Evolutionary conservation across 2,329 filamentous ascomycete genomes (phyloP).

Genomic region (Sphaerulina vaccinii): DNA sequence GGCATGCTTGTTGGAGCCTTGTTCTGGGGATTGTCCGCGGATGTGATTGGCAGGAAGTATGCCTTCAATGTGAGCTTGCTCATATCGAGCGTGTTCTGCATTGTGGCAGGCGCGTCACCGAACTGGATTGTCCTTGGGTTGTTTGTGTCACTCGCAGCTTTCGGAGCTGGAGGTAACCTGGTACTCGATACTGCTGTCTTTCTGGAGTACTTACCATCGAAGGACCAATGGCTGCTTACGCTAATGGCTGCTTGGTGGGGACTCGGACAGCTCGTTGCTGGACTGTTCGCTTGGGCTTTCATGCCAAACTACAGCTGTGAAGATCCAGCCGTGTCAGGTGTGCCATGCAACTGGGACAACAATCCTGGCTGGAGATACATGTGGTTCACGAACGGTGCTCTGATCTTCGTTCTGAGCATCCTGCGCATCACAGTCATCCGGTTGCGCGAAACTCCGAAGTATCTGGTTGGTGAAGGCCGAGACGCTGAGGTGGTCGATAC

Average conservation of each 20-base stretch:
- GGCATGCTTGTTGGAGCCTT: slow-evolving; percentile 57
- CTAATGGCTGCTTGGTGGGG: slow-evolving; percentile 61
- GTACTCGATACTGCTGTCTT: slow-evolving; percentile 63
- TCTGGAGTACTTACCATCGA: slow-evolving; percentile 56
- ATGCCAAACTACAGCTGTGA: slow-evolving; percentile 52
- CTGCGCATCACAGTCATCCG: slow-evolving; percentile 55
- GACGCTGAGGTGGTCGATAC: slow-evolving; percentile 53
- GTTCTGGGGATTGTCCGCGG: slow-evolving; percentile 68
- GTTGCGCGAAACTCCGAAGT: slow-evolving; percentile 58
- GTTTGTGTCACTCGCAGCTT: slow-evolving; percentile 62
- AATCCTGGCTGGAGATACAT: slow-evolving; percentile 61
- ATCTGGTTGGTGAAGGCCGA: slow-evolving; percentile 53
- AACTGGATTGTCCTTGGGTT: slow-evolving; percentile 65
- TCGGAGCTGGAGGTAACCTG: slow-evolving; percentile 64
- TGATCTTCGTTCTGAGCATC: slow-evolving; percentile 56
- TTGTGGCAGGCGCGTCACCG: slow-evolving; percentile 65
- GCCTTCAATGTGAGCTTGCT: slow-evolving; percentile 69
- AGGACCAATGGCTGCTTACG: slow-evolving; percentile 64
- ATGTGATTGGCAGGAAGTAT: slow-evolving; percentile 65
- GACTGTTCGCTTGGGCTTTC: slow-evolving; percentile 56
- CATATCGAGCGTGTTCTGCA: slow-evolving; percentile 60
- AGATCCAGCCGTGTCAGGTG: slow-evolving; percentile 40
- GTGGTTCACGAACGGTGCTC: slow-evolving; percentile 53
- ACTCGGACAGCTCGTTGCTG: slow-evolving; percentile 51
- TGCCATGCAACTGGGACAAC: slow-evolving; percentile 50